Base-by-base conservation (phyloP, 192 early-diverging fungal species). In the Pilobolus umbonatus region DNA sequence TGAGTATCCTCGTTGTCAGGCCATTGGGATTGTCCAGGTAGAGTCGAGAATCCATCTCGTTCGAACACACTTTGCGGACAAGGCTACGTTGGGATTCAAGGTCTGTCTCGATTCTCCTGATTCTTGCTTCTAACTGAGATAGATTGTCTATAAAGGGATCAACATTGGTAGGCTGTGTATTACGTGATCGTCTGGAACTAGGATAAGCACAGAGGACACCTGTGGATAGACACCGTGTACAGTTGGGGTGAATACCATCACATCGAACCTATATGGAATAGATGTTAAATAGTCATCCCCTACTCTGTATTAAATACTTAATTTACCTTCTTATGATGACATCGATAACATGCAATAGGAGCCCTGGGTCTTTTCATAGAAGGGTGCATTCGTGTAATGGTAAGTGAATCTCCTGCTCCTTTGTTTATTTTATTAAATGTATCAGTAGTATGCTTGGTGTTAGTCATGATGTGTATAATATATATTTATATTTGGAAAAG, bases 251-350 rank as follows among this genome's bases (percentile, higher is more conserved):
- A 7, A 42, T 29, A 26, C 60, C 60, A 48, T 69, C 67, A 47
- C 67, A 69, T 28, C 67, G 67, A 11, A 69, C 67, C 67, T 69
- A 32, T 12, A 49, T 29, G n/a, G n/a, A n/a, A n/a, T 22, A 19
- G 12, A n/a, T 42, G 3, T 30, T 30, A 26, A 35, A 2, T 29
- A 51, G 28, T 28, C 0, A 53, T 15, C 1, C 11, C 2, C 9
- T 19, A 3, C 14, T 46, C 1, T 46, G 24, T 56, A 29, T 43
- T 19, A 39, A 22, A 22, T 47, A 15, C 35, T 34, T 46, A 7
- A 15, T 34, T 21, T 60, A 69, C 67, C 60, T 69, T 69, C 59
- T 69, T 69, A 40, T 62, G 67, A 12, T 69, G 67, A 54, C 67
- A 69, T 7, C 67, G 35, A 31, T 53, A 62, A 36, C 67, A 69